Evolutionary conservation across 176 grass and related monocot species (phyloP).

Genomic region (Metroxylon sagu): DNA sequence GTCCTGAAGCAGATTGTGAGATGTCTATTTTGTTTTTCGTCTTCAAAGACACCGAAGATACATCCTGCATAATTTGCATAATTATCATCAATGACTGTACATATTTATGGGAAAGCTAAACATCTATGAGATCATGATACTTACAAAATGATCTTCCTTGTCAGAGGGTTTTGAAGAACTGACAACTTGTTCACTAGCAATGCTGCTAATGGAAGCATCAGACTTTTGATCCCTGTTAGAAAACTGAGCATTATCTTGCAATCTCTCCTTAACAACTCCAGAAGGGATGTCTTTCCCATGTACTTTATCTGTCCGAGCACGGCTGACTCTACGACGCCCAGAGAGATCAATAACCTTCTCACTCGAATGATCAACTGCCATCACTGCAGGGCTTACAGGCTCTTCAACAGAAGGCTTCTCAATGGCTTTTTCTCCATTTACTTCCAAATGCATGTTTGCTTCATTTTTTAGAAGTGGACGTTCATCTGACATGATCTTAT

Average conservation of each 20-base stretch:
- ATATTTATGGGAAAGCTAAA: slow-evolving; percentile 9
- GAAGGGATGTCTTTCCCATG: too few relatives aligned
- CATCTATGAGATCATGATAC: not conserved
- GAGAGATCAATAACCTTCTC: too few relatives aligned
- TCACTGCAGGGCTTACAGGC: not conserved
- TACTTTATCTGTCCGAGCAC: too few relatives aligned
- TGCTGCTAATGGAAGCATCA: slow-evolving; percentile 1
- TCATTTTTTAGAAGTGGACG: slow-evolving; percentile 6
- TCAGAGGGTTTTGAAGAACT: not conserved
- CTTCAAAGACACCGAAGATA: slow-evolving; percentile 24
- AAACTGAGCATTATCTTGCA: not conserved
- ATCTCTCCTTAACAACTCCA: too few relatives aligned
- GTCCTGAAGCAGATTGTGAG: slow-evolving; percentile 17
- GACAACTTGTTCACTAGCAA: not conserved
- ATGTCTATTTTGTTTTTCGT: slow-evolving; percentile 21
- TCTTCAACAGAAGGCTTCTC: slow-evolving; percentile 4
- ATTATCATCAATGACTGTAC: slow-evolving; percentile 5
- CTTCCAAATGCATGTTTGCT: slow-evolving; percentile 16
- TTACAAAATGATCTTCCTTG: too few relatives aligned
- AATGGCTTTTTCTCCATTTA: slow-evolving; percentile 12
- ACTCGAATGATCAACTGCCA: too few relatives aligned
- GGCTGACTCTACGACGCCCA: too few relatives aligned
- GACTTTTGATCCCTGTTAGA: slow-evolving; percentile 1
- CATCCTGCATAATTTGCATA: slow-evolving; percentile 25
- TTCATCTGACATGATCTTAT: slow-evolving; percentile 4